These are phyloP conservation scores for Solanum sparsipilum DNA, from an alignment of 257 asterid species.

Conservation along the genomic window DNA sequence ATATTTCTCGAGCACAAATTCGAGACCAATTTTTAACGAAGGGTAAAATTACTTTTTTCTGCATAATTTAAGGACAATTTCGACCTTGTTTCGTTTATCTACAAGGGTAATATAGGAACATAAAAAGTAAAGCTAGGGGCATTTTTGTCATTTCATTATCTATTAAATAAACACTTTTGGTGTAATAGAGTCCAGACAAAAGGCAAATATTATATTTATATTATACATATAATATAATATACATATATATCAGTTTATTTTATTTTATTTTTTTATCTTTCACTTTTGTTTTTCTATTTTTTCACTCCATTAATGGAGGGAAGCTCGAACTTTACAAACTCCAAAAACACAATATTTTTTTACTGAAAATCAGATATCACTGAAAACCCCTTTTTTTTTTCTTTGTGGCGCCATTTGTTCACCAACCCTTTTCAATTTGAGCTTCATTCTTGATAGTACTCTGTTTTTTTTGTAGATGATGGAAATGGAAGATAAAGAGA, in stretches of 20 bases:
- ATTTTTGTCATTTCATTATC: not conserved
- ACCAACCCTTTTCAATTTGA: conserved; percentile 19
- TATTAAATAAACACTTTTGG: not conserved
- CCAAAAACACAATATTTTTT: not conserved
- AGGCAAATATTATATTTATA: conserved; percentile 8
- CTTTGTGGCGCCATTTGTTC: conserved; percentile 59
- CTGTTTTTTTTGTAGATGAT: conserved; percentile 2
- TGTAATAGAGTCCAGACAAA: conserved; percentile 15
- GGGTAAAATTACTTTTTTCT: not conserved
- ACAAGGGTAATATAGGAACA: not conserved
- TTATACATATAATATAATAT: not conserved
- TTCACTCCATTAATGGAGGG: conserved; percentile 60
- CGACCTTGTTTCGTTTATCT: not conserved
- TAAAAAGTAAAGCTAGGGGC: not conserved
- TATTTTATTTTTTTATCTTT: not conserved
- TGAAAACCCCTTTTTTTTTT: conserved; percentile 8
- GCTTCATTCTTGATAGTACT: not conserved
- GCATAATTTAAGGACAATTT: not conserved
- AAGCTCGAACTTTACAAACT: conserved; percentile 37
- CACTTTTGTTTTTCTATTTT: not conserved
- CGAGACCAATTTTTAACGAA: not conserved
- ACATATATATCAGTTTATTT: conserved; percentile 1
- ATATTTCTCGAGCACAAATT: not conserved
- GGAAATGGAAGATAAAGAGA: conserved; percentile 60
- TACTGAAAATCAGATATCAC: not conserved